Evolutionary conservation across 2,329 filamentous ascomycete genomes (phyloP).

Genomic region (Botrytis hyacinthi): DNA sequence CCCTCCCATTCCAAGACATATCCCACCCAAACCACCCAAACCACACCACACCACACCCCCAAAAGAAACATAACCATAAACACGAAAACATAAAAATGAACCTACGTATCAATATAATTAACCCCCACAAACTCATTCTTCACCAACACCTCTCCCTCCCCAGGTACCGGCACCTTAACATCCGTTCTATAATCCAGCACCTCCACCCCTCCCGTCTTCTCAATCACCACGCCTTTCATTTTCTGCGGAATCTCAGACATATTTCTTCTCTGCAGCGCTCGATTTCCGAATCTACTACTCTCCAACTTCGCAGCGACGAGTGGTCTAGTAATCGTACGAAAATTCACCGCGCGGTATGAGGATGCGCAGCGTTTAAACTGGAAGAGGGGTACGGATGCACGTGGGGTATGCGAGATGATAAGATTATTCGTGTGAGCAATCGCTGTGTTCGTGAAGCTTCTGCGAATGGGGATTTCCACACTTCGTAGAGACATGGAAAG

Average conservation of each 20-base stretch:
- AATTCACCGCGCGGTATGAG: no score
- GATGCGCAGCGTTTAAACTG: no score
- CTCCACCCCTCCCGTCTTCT: slow-evolving; percentile 69
- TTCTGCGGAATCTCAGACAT: slow-evolving; percentile 29
- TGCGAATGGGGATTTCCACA: no score
- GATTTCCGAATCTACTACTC: no score
- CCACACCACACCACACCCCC: not conserved
- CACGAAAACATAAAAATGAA: not conserved
- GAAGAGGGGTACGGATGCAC: no score
- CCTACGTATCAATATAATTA: slow-evolving; percentile 82
- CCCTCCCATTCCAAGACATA: no score
- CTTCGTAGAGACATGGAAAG: no score
- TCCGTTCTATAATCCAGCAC: slow-evolving; percentile 71
- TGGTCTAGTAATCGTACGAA: no score
- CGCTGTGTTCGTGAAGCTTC: no score
- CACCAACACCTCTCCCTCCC: slow-evolving; percentile 70
- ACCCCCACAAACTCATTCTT: slow-evolving; percentile 78
- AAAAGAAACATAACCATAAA: not conserved
- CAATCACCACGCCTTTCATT: slow-evolving; percentile 66
- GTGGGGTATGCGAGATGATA: no score
- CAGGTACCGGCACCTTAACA: slow-evolving; percentile 65
- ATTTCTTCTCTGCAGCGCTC: not conserved
- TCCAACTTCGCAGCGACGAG: no score
- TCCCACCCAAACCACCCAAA: not conserved
- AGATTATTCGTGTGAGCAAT: no score